Conservation (phyloP, 306 rosid species). For the Vigna radiata region DNA sequence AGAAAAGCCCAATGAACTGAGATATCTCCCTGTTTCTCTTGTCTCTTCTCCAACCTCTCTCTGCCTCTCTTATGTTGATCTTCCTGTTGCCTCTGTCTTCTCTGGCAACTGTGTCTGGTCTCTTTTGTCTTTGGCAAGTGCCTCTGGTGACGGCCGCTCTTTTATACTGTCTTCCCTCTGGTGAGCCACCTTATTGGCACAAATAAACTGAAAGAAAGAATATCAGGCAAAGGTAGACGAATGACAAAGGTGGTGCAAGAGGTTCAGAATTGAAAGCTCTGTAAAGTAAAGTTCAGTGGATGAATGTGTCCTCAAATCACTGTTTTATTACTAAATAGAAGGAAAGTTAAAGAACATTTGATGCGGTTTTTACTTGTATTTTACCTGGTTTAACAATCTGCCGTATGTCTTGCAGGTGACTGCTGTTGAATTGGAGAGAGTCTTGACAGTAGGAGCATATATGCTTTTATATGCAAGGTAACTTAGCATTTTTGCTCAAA, state of each 20-base stretch:
- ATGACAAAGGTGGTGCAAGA: background rate
- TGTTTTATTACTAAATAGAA: background rate
- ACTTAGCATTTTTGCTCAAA: conserved; percentile 19
- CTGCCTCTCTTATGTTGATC: background rate
- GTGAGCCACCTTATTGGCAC: background rate
- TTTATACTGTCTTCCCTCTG: too few species aligned
- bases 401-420: conserved; percentile 65
- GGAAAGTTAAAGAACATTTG: background rate
- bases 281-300: background rate
- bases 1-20: background rate
- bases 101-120: too few species aligned
- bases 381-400: conserved; percentile 16
- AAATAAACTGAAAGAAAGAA: conserved; percentile 4
- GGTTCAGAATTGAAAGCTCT: conserved; percentile 24
- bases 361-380: conserved; percentile 14
- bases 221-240: background rate
- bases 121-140: too few species aligned
- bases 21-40: background rate
- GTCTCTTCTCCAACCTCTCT: background rate
- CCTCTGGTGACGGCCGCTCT: too few species aligned
- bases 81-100: too few species aligned
- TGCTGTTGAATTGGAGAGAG: conserved; percentile 74
- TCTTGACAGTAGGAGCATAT: conserved; percentile 84
- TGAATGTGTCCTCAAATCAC: conserved; percentile 19
- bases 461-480: conserved; percentile 97